A percentile compares a stretch with the other conserved stretches of the same genome.
phyloP scores from a whole-genome alignment of 2,329 filamentous ascomycete species.

The Aspergillus unguis region DNA sequence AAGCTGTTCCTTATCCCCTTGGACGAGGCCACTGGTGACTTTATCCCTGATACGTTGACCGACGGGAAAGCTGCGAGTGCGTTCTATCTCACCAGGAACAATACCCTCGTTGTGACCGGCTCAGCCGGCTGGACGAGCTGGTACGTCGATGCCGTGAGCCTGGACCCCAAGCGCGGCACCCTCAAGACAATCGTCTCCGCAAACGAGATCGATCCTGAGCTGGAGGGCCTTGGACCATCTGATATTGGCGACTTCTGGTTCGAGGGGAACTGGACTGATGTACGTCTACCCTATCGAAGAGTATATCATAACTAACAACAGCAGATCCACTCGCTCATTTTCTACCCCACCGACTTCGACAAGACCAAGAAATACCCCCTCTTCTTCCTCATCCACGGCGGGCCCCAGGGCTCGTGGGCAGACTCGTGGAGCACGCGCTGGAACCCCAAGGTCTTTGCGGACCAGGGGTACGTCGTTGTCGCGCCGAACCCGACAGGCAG shows the following conservation, averaged over 20 bases:
- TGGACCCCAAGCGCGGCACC: constrained; percentile 19
- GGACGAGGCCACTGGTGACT: constrained; percentile 30
- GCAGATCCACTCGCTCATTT: constrained; percentile 40
- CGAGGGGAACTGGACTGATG: constrained; percentile 35
- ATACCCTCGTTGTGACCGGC: constrained; percentile 32
- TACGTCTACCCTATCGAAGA: constrained; percentile 13
- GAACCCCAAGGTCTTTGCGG: constrained; percentile 82
- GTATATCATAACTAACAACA: no score
- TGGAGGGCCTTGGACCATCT: constrained; percentile 33
- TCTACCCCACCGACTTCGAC: constrained; percentile 58
- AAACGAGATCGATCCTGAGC: constrained; percentile 39
- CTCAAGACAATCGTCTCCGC: constrained; percentile 33
- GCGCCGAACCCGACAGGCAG: constrained; percentile 79
- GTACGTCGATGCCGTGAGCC: constrained; percentile 33
- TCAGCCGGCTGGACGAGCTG: constrained; percentile 37
- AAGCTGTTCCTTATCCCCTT: constrained; percentile 36
- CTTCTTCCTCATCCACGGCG: constrained; percentile 76
- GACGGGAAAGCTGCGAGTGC: constrained; percentile 29
- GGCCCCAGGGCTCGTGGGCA: constrained; percentile 72
- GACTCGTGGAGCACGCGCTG: constrained; percentile 78
- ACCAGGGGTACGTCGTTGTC: constrained; percentile 81
- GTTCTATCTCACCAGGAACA: constrained; percentile 30
- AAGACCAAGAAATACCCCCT: constrained; percentile 71
- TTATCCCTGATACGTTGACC: constrained; percentile 37
- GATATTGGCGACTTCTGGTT: constrained; percentile 39